Percentiles rank a stretch among this genome's conserved stretches.
Evolutionary conservation across 164 flowering plant species (phyloP).

Genomic region (Saururus chinensis): DNA sequence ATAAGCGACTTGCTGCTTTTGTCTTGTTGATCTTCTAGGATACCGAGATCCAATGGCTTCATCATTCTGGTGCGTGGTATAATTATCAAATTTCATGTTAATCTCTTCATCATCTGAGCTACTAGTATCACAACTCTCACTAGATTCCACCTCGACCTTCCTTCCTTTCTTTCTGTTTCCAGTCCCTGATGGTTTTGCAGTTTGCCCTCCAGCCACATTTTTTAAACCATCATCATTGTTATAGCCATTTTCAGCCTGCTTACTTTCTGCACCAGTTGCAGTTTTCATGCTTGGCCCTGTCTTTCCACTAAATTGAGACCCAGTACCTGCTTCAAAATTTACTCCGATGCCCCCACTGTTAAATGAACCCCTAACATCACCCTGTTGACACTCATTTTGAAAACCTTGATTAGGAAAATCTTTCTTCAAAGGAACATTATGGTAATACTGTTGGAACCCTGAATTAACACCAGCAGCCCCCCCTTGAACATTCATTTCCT

Average conservation of each 20-base stretch:
- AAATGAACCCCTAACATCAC: conserved; percentile 6
- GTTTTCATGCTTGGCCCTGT: conserved; percentile 2
- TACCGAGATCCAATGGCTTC: conserved; percentile 7
- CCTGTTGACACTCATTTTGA: conserved; percentile 6
- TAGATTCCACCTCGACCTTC: conserved; percentile 27
- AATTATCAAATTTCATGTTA: conserved; percentile 10
- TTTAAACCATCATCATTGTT: too few species aligned
- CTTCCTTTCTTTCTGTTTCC: conserved; percentile 27
- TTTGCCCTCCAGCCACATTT: conserved; percentile 2
- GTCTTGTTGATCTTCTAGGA: conserved; percentile 38
- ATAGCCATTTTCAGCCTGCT: background rate
- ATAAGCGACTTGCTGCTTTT: conserved; percentile 38
- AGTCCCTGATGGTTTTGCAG: conserved; percentile 4
- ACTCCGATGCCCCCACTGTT: conserved; percentile 10
- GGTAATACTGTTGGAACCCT: background rate
- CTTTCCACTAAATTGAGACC: conserved; percentile 2
- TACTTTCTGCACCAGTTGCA: background rate
- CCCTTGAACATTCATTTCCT: conserved; percentile 18
- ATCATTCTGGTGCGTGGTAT: background rate
- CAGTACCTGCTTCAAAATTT: conserved; percentile 6
- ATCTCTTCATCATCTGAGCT: conserved; percentile 25
- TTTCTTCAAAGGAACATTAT: conserved; percentile 4
- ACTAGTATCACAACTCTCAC: conserved; percentile 34
- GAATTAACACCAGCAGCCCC: background rate
- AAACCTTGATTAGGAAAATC: conserved; percentile 12